phyloP scores from a whole-genome alignment of 2,329 filamentous ascomycete genomes.

The Albifimbria verrucaria region DNA sequence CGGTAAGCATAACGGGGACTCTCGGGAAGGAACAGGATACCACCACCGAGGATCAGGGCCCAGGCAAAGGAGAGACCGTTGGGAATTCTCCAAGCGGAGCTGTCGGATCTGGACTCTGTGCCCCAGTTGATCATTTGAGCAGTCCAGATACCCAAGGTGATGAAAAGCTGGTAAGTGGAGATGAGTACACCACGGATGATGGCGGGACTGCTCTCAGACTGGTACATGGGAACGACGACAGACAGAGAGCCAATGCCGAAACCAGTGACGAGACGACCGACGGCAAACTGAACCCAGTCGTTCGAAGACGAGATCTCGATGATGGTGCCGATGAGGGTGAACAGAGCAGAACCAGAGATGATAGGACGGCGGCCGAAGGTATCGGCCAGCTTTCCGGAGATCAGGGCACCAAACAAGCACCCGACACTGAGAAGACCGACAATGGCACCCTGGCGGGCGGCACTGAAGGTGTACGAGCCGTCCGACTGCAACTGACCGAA shows the following conservation, averaged over 20 bases:
- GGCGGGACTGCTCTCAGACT: conserved; percentile 62
- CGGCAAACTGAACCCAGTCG: conserved; percentile 62
- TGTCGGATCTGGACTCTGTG: conserved; percentile 43
- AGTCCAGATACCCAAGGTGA: conserved; percentile 64
- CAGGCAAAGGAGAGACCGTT: conserved; percentile 54
- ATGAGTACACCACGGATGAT: conserved; percentile 63
- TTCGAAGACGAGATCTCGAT: conserved; percentile 56
- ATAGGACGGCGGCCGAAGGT: conserved; percentile 57
- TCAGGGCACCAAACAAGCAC: conserved; percentile 54
- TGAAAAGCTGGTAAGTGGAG: conserved; percentile 64
- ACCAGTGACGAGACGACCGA: conserved; percentile 64
- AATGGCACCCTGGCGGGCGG: conserved; percentile 58
- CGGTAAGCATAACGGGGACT: conserved; percentile 50
- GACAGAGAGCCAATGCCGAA: conserved; percentile 63
- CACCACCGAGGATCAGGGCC: conserved; percentile 48
- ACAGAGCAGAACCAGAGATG: conserved; percentile 60
- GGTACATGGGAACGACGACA: conserved; percentile 66
- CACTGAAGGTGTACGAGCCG: conserved; percentile 47
- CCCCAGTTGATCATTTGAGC: conserved; percentile 60
- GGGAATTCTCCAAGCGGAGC: conserved; percentile 61
- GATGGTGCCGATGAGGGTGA: conserved; percentile 61
- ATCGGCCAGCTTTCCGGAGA: conserved; percentile 60
- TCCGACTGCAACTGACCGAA: conserved; percentile 44
- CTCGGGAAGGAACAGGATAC: conserved; percentile 53
- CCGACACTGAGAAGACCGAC: conserved; percentile 61